Percentiles rank a stretch among this genome's conserved stretches.
phyloP scores from a whole-genome alignment of 495 filamentous ascomycete genomes.

The Trichocladium antarcticum region DNA sequence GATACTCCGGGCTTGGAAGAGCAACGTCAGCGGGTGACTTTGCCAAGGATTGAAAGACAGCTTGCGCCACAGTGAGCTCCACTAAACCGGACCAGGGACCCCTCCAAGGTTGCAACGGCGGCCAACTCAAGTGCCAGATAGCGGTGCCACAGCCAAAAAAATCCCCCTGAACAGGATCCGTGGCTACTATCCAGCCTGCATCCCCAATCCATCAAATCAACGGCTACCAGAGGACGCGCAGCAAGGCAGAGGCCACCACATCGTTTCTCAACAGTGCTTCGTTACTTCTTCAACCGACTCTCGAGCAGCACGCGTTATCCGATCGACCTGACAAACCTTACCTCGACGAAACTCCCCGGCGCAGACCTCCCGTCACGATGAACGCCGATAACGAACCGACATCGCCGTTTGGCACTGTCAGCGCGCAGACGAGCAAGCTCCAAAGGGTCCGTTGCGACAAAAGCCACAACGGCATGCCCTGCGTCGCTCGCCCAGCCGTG shows the following conservation, averaged over 20 bases:
- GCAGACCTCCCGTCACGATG: conserved; percentile 11
- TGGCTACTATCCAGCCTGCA: background rate
- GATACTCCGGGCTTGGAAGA: background rate
- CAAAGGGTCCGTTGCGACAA: conserved; percentile 29
- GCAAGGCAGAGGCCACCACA: background rate
- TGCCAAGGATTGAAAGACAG: background rate
- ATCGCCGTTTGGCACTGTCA: conserved; percentile 25
- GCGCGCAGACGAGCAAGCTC: conserved; percentile 26
- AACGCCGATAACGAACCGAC: conserved; percentile 20
- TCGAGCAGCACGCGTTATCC: no score
- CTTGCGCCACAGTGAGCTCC: conserved; percentile 5
- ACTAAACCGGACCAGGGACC: background rate
- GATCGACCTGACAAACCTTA: background rate
- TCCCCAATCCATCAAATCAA: background rate
- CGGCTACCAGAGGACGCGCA: background rate
- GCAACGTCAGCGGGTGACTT: background rate
- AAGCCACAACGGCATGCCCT: background rate
- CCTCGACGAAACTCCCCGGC: background rate
- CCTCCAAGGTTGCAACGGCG: background rate
- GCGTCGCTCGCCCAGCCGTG: background rate
- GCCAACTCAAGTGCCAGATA: background rate
- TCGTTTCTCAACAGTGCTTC: background rate
- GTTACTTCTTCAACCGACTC: background rate
- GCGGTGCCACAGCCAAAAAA: background rate
- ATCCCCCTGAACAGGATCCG: background rate